phyloP scores from a whole-genome alignment of 345 rosid species.

The Citrus inodora region DNA sequence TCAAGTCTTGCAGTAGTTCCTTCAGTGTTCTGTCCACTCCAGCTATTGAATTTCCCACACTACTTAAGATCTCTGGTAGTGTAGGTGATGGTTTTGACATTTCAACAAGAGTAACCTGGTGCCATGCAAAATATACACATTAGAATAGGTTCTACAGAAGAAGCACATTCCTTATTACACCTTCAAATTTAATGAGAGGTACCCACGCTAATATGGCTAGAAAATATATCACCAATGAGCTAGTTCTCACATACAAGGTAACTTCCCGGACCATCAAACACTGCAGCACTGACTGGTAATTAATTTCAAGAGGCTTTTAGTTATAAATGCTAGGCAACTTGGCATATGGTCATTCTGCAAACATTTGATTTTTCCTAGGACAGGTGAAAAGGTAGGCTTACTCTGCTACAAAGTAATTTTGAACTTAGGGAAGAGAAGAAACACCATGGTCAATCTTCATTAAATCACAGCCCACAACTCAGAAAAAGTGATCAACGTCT shows the following conservation, averaged over 20 bases:
- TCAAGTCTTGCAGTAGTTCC: conserved; percentile 54
- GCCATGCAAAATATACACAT: conserved; percentile 1
- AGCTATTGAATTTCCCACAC: conserved; percentile 60
- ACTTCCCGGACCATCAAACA: background rate
- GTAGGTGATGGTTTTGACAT: conserved; percentile 74
- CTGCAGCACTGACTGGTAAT: background rate
- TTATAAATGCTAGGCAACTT: background rate
- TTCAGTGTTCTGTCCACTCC: conserved; percentile 67
- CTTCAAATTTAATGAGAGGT: background rate
- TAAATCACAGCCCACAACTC: background rate
- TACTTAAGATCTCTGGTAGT: conserved; percentile 67
- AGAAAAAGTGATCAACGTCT: background rate
- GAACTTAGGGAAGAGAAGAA: background rate
- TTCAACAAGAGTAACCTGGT: conserved; percentile 83
- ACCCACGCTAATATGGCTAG: background rate
- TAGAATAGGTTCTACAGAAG: background rate
- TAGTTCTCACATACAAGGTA: background rate
- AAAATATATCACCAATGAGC: background rate
- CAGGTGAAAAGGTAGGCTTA: background rate
- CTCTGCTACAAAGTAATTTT: background rate
- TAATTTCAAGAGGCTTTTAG: background rate
- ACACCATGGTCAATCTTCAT: background rate
- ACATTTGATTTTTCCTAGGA: background rate
- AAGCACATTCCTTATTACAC: background rate
- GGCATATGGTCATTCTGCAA: background rate